Conservation (phyloP, 495 filamentous ascomycete species). For the Poronia punctata region DNA sequence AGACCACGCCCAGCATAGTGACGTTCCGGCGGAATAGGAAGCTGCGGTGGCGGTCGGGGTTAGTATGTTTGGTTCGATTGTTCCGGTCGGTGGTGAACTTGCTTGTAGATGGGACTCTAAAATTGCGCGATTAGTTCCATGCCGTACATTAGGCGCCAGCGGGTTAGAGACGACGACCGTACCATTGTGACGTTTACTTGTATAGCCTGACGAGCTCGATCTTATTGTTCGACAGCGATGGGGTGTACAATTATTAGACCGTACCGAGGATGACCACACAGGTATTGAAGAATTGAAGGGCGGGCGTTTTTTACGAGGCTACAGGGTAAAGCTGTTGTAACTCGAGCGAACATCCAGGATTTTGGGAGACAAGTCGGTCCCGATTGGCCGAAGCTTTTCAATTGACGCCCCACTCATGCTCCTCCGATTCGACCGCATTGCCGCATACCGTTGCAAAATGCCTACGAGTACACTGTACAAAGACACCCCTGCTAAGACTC, state of each 20-base stretch:
- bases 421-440: too few relatives aligned
- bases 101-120: slow-evolving; percentile 69
- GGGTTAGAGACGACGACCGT: slow-evolving; percentile 6
- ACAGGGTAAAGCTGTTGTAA: slow-evolving; percentile 2
- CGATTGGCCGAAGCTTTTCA: slow-evolving; percentile 37
- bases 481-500: too few relatives aligned
- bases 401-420: slow-evolving; percentile 3
- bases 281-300: slow-evolving; percentile 2
- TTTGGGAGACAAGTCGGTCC: slow-evolving; percentile 15
- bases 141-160: not conserved
- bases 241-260: not conserved
- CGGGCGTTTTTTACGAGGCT: slow-evolving; percentile 12
- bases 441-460: too few relatives aligned
- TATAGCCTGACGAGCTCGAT: slow-evolving; percentile 11
- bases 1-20: slow-evolving; percentile 78
- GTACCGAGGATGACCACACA: slow-evolving; percentile 1
- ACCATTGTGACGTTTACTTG: slow-evolving; percentile 32
- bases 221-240: not conserved
- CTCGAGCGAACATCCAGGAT: slow-evolving; percentile 13
- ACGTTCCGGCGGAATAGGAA: slow-evolving; percentile 76
- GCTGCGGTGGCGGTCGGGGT: slow-evolving; percentile 41
- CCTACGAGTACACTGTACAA: too few relatives aligned
- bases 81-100: slow-evolving; percentile 42
- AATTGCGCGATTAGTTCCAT: slow-evolving; percentile 30
- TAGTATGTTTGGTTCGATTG: not conserved